Evolutionary conservation across 2,329 filamentous ascomycete species (phyloP), one percentile per base, ranked within the genome.

Genomic region (Teratosphaeria epicoccoides): DNA sequence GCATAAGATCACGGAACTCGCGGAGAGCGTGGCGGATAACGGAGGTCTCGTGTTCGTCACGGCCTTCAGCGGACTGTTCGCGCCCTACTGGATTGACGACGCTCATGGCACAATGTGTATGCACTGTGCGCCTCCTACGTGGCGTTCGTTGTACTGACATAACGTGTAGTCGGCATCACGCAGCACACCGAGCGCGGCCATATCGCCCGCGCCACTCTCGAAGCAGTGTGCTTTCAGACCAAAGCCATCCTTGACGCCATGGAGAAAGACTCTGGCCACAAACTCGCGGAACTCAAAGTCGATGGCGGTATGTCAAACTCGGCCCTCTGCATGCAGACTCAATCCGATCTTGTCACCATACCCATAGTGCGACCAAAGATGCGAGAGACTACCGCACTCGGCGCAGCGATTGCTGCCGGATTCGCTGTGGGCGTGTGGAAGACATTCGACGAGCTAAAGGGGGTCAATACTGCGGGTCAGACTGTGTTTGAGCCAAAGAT

Each of bases 61-160:
- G 2, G 89, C 89, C 1, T 95, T 95, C 67, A 89, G 85, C 68
- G 89, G 89, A 50, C 77, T 95, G 2, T 95, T 95, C 66, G 89
- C 89, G 1, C 89, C 89, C 0, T 95, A 95, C 70, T 95, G 89
- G 89, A 91, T 95, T 55, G 88, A 95, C 65, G 87, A 94, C 70
- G 88, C 88, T 20, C 85, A 89, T 67, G 89, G 89, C 53, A 95
- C 89, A 4, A 81, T 93, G 51, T 90, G 84, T 60, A 76, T 78
- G 82, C 73, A 51, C n/a, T n/a, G 46, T 20, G 11, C 29, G 17
- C 44, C 22, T 25, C 23, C 17, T 22, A 23, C 29, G 25, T 46
- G 22, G 43, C 46, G 22, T 50, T 23, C 14, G 25, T 10, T n/a
- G 20, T 28, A 14, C 29, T 26, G 24, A 43, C 43, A n/a, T 17